Percentiles rank a stretch among this genome's conserved stretches.
Evolutionary conservation across 306 rosid genomes (phyloP).

Genomic region (Prunus fruticosa): DNA sequence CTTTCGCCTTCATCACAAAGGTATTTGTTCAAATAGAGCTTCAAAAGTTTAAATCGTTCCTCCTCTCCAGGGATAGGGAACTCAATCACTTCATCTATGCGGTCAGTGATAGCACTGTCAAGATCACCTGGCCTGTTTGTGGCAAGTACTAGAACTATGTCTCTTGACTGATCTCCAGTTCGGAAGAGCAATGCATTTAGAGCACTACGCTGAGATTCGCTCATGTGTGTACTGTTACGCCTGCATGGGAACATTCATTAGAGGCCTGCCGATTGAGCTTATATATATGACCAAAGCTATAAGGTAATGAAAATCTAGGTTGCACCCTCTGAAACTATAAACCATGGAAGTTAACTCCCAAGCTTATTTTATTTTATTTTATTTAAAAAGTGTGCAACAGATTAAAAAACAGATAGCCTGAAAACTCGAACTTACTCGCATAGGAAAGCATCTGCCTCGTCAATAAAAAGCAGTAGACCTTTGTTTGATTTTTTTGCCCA

Average conservation of each 20-base stretch:
- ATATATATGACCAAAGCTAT: neutral
- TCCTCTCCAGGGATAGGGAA: conserved; percentile 94
- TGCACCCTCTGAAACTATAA: neutral
- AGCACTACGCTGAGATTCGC: conserved; percentile 99
- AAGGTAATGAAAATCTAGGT: neutral
- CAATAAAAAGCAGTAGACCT: conserved; percentile 93
- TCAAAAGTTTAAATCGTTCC: conserved; percentile 77
- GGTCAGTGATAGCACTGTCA: conserved; percentile 87
- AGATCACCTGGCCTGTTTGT: conserved; percentile 98
- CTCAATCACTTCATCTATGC: conserved; percentile 94
- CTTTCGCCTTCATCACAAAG: conserved; percentile 43
- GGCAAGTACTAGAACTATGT: conserved; percentile 93
- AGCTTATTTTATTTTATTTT: neutral
- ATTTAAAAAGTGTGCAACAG: neutral
- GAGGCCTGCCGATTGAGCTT: neutral
- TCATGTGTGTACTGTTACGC: conserved; percentile 93
- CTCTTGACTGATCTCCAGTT: conserved; percentile 97
- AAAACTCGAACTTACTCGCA: conserved; percentile 75
- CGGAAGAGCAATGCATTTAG: conserved; percentile 95
- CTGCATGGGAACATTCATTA: conserved; percentile 44
- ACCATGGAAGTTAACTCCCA: neutral
- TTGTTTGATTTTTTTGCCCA: conserved; percentile 94
- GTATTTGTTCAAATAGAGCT: conserved; percentile 77
- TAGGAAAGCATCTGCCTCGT: conserved; percentile 99
- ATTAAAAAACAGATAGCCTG: neutral